Percentiles rank a stretch among this genome's conserved stretches.
Evolutionary conservation across 345 rosid genomes (phyloP).

Genomic region (Euphorbia pulcherrima): DNA sequence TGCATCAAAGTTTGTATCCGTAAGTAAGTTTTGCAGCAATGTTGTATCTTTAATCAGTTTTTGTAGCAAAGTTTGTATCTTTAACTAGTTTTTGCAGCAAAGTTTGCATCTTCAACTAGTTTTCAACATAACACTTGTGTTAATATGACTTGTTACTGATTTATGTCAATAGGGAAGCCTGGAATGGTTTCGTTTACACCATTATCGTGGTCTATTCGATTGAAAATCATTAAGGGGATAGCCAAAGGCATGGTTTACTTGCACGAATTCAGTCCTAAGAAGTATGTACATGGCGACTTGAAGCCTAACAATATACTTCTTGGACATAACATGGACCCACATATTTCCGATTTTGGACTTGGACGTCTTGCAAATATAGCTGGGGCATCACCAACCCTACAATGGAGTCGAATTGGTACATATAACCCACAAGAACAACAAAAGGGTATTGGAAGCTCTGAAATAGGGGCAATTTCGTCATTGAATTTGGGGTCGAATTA

Average conservation of each 20-base stretch:
- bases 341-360: constrained; percentile 82
- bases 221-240: constrained; percentile 66
- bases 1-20: no score
- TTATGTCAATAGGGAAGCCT: constrained; percentile 55
- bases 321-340: constrained; percentile 73
- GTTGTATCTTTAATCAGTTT: no score
- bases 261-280: constrained; percentile 88
- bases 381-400: constrained; percentile 74
- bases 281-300: constrained; percentile 90
- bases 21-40: no score
- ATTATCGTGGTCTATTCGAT: constrained; percentile 63
- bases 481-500: constrained; percentile 44
- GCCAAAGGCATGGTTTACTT: constrained; percentile 80
- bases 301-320: constrained; percentile 81
- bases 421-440: constrained; percentile 61
- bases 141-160: no score
- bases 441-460: constrained; percentile 49
- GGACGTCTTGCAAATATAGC: constrained; percentile 87
- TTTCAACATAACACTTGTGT: no score
- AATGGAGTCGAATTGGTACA: constrained; percentile 48
- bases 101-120: no score
- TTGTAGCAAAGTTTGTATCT: no score
- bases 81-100: no score
- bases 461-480: constrained; percentile 47
- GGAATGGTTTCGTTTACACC: constrained; percentile 61